Evolutionary conservation across 2,329 filamentous ascomycete species (phyloP).

Genomic region (Aspergillus sp.): DNA sequence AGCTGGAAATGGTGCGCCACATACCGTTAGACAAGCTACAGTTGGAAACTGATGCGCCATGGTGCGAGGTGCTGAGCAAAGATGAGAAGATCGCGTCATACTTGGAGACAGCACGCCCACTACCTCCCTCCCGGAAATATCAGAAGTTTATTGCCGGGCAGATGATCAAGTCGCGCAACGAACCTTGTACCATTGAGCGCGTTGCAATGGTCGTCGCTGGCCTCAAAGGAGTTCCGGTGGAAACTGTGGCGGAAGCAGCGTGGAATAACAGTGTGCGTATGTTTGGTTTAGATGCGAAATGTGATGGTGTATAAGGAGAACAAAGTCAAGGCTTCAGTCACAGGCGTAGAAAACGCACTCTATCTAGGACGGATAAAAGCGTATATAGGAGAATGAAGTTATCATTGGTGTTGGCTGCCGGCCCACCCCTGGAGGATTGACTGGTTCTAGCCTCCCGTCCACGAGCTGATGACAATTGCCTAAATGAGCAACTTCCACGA

Average conservation of each 20-base stretch:
- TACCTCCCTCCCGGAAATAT: conserved; percentile 50
- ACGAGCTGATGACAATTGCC: too few relatives aligned
- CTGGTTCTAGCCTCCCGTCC: too few relatives aligned
- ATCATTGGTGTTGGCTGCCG: too few relatives aligned
- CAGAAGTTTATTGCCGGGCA: conserved; percentile 50
- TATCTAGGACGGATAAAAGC: too few relatives aligned
- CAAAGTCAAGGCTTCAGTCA: too few relatives aligned
- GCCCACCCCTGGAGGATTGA: too few relatives aligned
- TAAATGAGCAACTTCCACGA: too few relatives aligned
- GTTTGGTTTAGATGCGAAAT: conserved; percentile 25
- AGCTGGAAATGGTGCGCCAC: conserved; percentile 46
- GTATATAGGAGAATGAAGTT: too few relatives aligned
- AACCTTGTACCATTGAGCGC: conserved; percentile 52
- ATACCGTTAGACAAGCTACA: conserved; percentile 47
- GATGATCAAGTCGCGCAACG: conserved; percentile 53
- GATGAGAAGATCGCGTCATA: conserved; percentile 46
- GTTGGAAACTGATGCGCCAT: conserved; percentile 53
- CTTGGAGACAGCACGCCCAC: conserved; percentile 37
- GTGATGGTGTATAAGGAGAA: too few relatives aligned
- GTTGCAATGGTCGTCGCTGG: conserved; percentile 54
- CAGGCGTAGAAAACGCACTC: too few relatives aligned
- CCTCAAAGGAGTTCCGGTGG: conserved; percentile 46
- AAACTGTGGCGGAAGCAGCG: conserved; percentile 46
- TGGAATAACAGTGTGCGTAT: conserved; percentile 41
- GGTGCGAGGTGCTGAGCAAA: conserved; percentile 46